Base-by-base conservation (phyloP, 2,329 filamentous ascomycete genomes). In the Scleromitrula shiraiana region DNA sequence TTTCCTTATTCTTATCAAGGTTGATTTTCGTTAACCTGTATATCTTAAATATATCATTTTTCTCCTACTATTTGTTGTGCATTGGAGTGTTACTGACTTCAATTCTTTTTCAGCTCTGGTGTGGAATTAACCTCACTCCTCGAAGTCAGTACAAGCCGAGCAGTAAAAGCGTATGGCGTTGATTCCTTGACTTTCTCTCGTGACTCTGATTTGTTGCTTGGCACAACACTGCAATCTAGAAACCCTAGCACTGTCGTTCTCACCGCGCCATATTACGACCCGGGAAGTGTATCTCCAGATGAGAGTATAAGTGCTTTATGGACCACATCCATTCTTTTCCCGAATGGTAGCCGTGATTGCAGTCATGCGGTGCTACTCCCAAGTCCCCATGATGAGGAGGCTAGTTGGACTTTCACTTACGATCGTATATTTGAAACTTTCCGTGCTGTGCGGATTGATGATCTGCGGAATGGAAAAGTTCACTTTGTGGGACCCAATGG, bases 261-360 rank as follows among this genome's bases (percentile, higher is more conserved):
- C 27, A 48, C 45, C 14, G 85, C 85, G 0, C 86, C 87, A 1
- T 89, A 89, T 60, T 88, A 87, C 63, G 82, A 86, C 35, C 85
- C 81, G 0, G 82, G 82, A 29, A 78, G 77, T 55, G 74, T 80
- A 41, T 72, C 83, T 53, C 75, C 71, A 10, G 80, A 83, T 50
- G 79, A 86, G 50, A 76, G 81, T 53, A 75, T 88, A 52, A 85
- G 82, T 62, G 78, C 82, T 20, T 75, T 91, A 60, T 93, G 87
- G 87, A 91, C 87, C 6, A 88, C 85, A 0, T 89, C 88, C 27
- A 90, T 93, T 38, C 69, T 93, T 3, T 91, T 91, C 49, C 86
- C 87, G 3, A 87, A 89, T 56, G 83, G 80, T n/a, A 88, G 82
- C 56, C 77, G 80, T 41, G 83, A 87, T 55, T 89, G 85, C 61